Percentiles rank a stretch among this genome's conserved stretches.
These are phyloP conservation scores for Rubia occidens DNA, from an alignment of 305 asterid genomes.

Conservation along the genomic window DNA sequence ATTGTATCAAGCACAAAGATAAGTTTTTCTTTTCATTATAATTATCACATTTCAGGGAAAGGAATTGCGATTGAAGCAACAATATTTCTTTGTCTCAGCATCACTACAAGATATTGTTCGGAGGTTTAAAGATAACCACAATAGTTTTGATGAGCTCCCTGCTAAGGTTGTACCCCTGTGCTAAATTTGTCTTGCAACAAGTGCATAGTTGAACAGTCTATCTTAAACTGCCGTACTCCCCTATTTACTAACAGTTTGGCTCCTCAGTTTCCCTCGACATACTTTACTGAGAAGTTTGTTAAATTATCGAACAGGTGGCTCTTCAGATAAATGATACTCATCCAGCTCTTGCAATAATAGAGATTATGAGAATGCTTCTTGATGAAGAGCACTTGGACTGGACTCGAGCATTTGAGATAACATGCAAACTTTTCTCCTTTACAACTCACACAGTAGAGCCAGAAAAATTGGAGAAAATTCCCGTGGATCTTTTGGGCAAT, in stretches of 20 bases:
- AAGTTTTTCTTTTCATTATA: not conserved
- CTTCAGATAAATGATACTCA: constrained; percentile 48
- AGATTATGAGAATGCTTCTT: constrained; percentile 40
- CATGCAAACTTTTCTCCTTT: constrained; percentile 34
- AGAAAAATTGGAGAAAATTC: constrained; percentile 44
- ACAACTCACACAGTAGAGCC: constrained; percentile 40
- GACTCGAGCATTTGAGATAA: constrained; percentile 39
- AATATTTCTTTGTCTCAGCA: constrained; percentile 48
- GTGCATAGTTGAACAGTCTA: not conserved
- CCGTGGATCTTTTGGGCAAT: constrained; percentile 39
- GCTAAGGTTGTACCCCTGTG: constrained; percentile 27
- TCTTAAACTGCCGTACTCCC: not conserved
- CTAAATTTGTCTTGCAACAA: constrained; percentile 1
- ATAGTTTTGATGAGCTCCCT: constrained; percentile 39
- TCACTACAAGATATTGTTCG: constrained; percentile 37
- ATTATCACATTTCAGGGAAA: constrained; percentile 33
- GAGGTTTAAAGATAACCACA: constrained; percentile 35
- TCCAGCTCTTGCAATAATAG: constrained; percentile 35
- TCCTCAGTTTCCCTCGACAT: not conserved
- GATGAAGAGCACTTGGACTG: constrained; percentile 40
- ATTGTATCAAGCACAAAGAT: not conserved
- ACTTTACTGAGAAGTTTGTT: not conserved
- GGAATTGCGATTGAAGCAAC: constrained; percentile 47
- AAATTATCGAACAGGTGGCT: constrained; percentile 31
- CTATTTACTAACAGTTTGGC: not conserved